phyloP scores from a whole-genome alignment of 2,329 filamentous ascomycete species.

The Hirsutella minnesotensis region DNA sequence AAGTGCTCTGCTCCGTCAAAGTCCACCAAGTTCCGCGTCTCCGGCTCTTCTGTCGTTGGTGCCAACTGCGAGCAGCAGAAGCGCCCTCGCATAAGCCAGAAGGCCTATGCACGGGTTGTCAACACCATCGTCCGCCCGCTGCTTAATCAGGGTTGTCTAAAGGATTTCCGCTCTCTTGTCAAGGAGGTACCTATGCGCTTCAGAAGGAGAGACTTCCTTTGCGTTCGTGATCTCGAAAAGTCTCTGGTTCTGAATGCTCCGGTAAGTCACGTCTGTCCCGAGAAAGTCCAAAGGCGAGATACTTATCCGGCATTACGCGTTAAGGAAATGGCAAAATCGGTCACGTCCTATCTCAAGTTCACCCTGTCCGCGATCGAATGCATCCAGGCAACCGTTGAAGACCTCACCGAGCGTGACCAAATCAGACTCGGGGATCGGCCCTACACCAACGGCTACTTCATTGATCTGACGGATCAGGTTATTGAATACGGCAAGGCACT shows the following conservation, averaged over 20 bases:
- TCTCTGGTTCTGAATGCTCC: slow-evolving; percentile 81
- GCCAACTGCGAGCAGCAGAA: slow-evolving; percentile 28
- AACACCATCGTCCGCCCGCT: slow-evolving; percentile 71
- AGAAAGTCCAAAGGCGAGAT: slow-evolving; percentile 37
- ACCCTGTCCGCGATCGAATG: slow-evolving; percentile 84
- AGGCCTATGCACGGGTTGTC: slow-evolving; percentile 66
- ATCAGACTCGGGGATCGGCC: slow-evolving; percentile 73
- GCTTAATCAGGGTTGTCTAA: slow-evolving; percentile 57
- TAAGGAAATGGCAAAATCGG: slow-evolving; percentile 68
- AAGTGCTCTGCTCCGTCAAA: slow-evolving; percentile 33
- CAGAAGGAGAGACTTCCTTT: slow-evolving; percentile 74
- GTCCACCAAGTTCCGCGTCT: slow-evolving; percentile 19
- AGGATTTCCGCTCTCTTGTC: slow-evolving; percentile 71
- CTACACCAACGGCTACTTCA: slow-evolving; percentile 93
- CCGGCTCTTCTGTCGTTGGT: slow-evolving; percentile 47
- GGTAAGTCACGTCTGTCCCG: slow-evolving; percentile 62
- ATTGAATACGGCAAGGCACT: slow-evolving; percentile 80
- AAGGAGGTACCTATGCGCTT: slow-evolving; percentile 70
- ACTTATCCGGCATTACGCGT: slow-evolving; percentile 58
- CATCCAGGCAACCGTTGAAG: slow-evolving; percentile 79
- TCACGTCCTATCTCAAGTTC: slow-evolving; percentile 68
- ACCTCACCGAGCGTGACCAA: slow-evolving; percentile 77
- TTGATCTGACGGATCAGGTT: slow-evolving; percentile 92
- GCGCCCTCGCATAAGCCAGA: slow-evolving; percentile 51
- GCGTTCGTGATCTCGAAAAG: slow-evolving; percentile 88